Base-by-base conservation (phyloP, 306 rosid species). In the Fagus sylvatica region DNA sequence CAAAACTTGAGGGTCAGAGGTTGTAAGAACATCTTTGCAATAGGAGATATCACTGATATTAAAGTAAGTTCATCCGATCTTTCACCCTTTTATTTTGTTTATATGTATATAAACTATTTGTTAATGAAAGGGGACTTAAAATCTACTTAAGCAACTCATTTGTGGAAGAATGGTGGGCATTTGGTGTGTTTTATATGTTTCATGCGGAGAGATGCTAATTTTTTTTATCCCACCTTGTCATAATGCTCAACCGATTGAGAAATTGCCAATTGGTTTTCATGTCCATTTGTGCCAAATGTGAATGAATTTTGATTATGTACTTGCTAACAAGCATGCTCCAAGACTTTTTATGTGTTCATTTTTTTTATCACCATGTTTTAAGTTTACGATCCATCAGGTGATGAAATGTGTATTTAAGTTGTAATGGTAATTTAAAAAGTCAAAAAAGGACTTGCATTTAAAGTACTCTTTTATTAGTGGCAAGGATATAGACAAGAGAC, bases 31-130 rank as follows among this genome's bases (percentile, higher is more conserved):
- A 54, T 89, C 65, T 93, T 88, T 72, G 96, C 96, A 49, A 76
- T 90, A 22, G 97, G 97, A 76, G 97, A 93, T 81, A 93, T 91
- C 69, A 87, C 97, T 72, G 85, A 91, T 72, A 60, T 93, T 82
- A 82, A 64, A 13, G 96, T 93, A 82, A 91, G 90, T 82, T 43
- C 19, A 53, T 17, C 66, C 71, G 43, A 71, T 49, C 54, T 15
- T 65, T 39, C 33, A 11, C 74, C 12, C 36, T 4, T 1, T 1
- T 60, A 61, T 32, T 22, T 42, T 77, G 59, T 53, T 53, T 53
- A 22, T 19, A 6, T 17, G 30, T 22, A 53, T 53, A 15, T 17
- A 53, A 53, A 53, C 6, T 17, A 15, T 53, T 6, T 53, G 57
- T 53, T 13, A 53, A 19, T 53, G 22, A 53, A 53, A 17, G 22